Evolutionary conservation across 768 basidiomycete species (phyloP).

Genomic region (Phlebiopsis gigantea): DNA sequence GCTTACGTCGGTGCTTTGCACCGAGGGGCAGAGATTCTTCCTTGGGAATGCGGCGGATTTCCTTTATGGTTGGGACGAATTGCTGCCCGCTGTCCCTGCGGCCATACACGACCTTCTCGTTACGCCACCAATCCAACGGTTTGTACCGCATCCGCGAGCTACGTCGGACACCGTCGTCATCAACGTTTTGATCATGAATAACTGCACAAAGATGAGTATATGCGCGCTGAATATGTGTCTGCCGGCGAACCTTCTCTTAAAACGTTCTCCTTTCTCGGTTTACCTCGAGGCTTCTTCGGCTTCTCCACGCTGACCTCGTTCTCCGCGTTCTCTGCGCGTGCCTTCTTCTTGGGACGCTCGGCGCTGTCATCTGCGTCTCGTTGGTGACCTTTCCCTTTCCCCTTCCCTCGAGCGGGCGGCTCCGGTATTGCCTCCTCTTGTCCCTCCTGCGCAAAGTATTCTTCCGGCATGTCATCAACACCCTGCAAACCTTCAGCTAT

Average conservation of each 20-base stretch:
- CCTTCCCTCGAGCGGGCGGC: constrained; percentile 11
- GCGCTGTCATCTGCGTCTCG: constrained; percentile 17
- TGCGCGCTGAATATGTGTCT: not conserved
- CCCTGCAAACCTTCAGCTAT: constrained; percentile 31
- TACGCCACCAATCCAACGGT: constrained; percentile 92
- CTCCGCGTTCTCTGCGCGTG: constrained; percentile 29
- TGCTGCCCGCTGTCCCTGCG: constrained; percentile 45
- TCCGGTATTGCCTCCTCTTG: constrained; percentile 21
- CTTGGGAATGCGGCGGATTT: constrained; percentile 54
- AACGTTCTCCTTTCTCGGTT: constrained; percentile 16
- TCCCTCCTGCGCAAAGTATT: constrained; percentile 22
- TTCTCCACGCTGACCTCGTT: not conserved
- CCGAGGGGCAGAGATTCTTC: constrained; percentile 45
- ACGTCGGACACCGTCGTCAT: constrained; percentile 54
- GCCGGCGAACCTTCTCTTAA: constrained; percentile 18
- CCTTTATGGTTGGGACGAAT: constrained; percentile 61
- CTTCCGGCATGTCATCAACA: constrained; percentile 3
- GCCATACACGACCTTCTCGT: constrained; percentile 83
- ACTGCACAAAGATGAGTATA: constrained; percentile 11
- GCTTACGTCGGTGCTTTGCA: constrained; percentile 30
- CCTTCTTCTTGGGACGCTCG: constrained; percentile 24
- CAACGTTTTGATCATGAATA: constrained; percentile 22
- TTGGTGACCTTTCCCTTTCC: constrained; percentile 12
- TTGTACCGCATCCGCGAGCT: constrained; percentile 61
- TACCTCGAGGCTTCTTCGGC: constrained; percentile 14